phyloP scores from a whole-genome alignment of 768 basidiomycete genomes.

The Xerocomus spinulosus region DNA sequence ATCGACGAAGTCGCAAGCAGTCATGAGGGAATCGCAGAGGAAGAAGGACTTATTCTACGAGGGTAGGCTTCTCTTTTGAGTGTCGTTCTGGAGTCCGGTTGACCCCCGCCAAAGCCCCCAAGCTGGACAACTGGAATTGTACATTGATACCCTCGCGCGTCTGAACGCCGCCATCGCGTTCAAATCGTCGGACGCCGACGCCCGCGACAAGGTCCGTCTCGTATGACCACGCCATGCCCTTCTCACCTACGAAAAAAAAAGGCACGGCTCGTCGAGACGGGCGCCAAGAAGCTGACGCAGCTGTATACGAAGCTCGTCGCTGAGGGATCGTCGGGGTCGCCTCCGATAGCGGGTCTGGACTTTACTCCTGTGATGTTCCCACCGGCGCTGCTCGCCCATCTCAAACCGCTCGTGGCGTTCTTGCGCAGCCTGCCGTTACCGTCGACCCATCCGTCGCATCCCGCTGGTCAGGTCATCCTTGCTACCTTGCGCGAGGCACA shows the following conservation, averaged over 20 bases:
- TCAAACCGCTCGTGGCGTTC: slow-evolving; percentile 63
- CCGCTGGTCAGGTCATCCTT: slow-evolving; percentile 61
- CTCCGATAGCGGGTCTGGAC: slow-evolving; percentile 56
- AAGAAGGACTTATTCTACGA: slow-evolving; percentile 73
- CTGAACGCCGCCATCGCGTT: slow-evolving; percentile 79
- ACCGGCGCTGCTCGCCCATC: slow-evolving; percentile 43
- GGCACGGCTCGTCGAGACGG: slow-evolving; percentile 78
- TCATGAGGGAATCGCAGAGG: slow-evolving; percentile 69
- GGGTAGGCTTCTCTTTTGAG: slow-evolving; percentile 45
- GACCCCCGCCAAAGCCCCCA: slow-evolving; percentile 53
- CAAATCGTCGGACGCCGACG: slow-evolving; percentile 53
- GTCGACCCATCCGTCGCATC: slow-evolving; percentile 78
- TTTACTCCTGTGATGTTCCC: slow-evolving; percentile 54
- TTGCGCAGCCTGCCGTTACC: slow-evolving; percentile 72
- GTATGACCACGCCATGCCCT: background rate
- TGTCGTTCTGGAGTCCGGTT: background rate
- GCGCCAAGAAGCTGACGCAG: slow-evolving; percentile 76
- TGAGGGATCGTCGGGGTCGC: slow-evolving; percentile 75
- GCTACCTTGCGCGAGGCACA: slow-evolving; percentile 71
- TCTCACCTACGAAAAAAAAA: too few relatives aligned
- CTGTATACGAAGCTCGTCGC: slow-evolving; percentile 86
- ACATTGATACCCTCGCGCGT: slow-evolving; percentile 70
- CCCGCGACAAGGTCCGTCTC: slow-evolving; percentile 47
- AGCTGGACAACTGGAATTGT: slow-evolving; percentile 55
- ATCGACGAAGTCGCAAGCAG: slow-evolving; percentile 76